Conservation (phyloP, 108 stramenopile genomes). For the Skeletonema menzelii region DNA sequence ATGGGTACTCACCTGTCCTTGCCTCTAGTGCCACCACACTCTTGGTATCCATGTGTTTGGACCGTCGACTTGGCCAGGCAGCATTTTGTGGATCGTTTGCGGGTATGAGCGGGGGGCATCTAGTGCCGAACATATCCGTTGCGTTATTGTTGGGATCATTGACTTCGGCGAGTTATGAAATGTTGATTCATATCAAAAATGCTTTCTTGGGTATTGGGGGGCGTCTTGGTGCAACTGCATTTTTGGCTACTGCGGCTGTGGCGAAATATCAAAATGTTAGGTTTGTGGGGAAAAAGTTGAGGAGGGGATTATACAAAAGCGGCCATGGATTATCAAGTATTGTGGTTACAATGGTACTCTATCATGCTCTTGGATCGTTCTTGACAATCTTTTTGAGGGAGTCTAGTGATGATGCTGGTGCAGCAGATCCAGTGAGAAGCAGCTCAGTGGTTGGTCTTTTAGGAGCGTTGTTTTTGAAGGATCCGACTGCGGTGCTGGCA, state of each 20-base stretch:
- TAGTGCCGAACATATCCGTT: conserved; percentile 25
- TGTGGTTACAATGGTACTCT: conserved; percentile 38
- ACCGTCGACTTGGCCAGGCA: conserved; percentile 53
- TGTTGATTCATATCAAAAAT: conserved; percentile 48
- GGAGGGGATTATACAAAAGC: conserved; percentile 34
- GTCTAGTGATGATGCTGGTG: conserved; percentile 53
- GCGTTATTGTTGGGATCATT: conserved; percentile 34
- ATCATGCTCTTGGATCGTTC: conserved; percentile 53
- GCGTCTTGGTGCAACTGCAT: conserved; percentile 52
- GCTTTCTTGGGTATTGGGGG: conserved; percentile 51
- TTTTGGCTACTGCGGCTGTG: conserved; percentile 48
- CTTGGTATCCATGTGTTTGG: conserved; percentile 27
- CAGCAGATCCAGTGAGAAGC: conserved; percentile 63
- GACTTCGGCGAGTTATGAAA: conserved; percentile 51
- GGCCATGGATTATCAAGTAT: conserved; percentile 24
- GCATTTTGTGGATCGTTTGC: conserved; percentile 67
- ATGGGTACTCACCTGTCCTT: conserved; percentile 46
- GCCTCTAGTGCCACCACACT: conserved; percentile 49
- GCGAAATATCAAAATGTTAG: conserved; percentile 47
- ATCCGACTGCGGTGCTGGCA: conserved; percentile 48
- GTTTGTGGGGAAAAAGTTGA: conserved; percentile 36
- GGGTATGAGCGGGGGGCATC: conserved; percentile 48
- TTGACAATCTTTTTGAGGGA: conserved; percentile 66
- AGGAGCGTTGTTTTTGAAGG: conserved; percentile 47
- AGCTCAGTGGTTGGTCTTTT: conserved; percentile 56